Evolutionary conservation across 176 grass and related monocot species (phyloP).

Genomic region (Phragmites australis): DNA sequence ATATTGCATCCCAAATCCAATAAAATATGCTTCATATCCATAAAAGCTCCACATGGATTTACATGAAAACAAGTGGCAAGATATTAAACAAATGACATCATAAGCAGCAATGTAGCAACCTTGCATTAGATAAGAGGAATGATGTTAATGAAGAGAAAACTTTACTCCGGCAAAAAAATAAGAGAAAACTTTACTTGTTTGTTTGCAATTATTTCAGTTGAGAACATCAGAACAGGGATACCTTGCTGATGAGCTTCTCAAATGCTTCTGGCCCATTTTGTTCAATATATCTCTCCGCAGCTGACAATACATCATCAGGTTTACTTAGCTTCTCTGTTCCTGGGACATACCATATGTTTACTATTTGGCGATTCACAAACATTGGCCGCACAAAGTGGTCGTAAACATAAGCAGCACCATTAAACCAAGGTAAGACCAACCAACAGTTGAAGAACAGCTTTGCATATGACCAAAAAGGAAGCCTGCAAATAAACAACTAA

Average conservation of each 20-base stretch:
- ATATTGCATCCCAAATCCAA: background rate
- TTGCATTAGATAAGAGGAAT: background rate
- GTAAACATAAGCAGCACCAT: conserved; percentile 93
- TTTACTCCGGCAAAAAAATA: too few species aligned
- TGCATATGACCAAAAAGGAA: conserved; percentile 95
- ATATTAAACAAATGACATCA: background rate
- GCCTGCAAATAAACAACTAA: conserved; percentile 49
- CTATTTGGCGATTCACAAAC: conserved; percentile 73
- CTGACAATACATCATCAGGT: conserved; percentile 82
- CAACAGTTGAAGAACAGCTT: conserved; percentile 93
- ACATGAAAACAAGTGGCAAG: background rate
- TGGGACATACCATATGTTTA: conserved; percentile 77
- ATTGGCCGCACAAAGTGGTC: conserved; percentile 83
- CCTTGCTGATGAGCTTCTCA: conserved; percentile 92
- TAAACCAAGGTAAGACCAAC: conserved; percentile 92
- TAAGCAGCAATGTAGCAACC: background rate
- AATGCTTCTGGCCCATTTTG: conserved; percentile 85
- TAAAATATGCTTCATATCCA: background rate
- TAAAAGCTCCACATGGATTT: background rate
- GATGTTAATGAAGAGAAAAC: background rate
- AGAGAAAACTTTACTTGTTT: background rate
- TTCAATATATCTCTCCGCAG: conserved; percentile 90
- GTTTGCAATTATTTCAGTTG: conserved; percentile 22
- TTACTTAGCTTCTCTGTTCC: conserved; percentile 60
- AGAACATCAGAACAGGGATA: conserved; percentile 39